phyloP scores from a whole-genome alignment of 331 rosid species.

The Quercus lobata region DNA sequence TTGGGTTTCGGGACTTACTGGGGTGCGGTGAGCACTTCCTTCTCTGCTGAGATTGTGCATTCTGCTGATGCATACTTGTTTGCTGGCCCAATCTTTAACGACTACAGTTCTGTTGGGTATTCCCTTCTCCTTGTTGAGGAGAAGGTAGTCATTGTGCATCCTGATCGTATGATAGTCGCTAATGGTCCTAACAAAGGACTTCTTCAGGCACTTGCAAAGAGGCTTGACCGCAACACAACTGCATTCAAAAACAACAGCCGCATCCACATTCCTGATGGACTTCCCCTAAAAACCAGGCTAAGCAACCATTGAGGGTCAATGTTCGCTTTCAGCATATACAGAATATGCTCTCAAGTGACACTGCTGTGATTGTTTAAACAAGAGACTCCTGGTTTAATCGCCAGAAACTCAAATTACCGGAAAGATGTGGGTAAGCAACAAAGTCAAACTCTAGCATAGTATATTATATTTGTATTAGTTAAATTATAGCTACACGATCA shows the following conservation, averaged over 20 bases:
- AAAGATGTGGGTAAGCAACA: slow-evolving; percentile 42
- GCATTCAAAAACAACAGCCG: slow-evolving; percentile 40
- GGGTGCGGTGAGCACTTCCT: slow-evolving; percentile 48
- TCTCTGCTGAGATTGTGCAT: slow-evolving; percentile 46
- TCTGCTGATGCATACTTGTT: slow-evolving; percentile 45
- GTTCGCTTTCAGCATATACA: slow-evolving; percentile 41
- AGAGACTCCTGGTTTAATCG: slow-evolving; percentile 58
- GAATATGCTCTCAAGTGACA: slow-evolving; percentile 38
- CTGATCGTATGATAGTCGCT: slow-evolving; percentile 29
- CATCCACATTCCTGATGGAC: slow-evolving; percentile 35
- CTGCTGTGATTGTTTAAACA: slow-evolving; percentile 43
- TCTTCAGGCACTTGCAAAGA: slow-evolving; percentile 37
- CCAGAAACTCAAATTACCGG: slow-evolving; percentile 38
- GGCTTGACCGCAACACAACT: slow-evolving; percentile 29
- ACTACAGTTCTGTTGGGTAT: slow-evolving; percentile 52
- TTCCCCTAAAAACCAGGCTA: slow-evolving; percentile 26
- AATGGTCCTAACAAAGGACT: slow-evolving; percentile 55
- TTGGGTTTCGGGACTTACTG: slow-evolving; percentile 32
- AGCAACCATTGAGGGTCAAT: slow-evolving; percentile 43
- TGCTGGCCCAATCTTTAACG: slow-evolving; percentile 46
- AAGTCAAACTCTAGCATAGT: not conserved
- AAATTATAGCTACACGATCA: not conserved
- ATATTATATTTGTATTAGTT: not conserved
- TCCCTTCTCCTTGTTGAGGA: slow-evolving; percentile 45
- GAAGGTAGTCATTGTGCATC: slow-evolving; percentile 46